phyloP scores from a whole-genome alignment of 192 early-diverging fungal species.

The Backusella parvicylindrica region DNA sequence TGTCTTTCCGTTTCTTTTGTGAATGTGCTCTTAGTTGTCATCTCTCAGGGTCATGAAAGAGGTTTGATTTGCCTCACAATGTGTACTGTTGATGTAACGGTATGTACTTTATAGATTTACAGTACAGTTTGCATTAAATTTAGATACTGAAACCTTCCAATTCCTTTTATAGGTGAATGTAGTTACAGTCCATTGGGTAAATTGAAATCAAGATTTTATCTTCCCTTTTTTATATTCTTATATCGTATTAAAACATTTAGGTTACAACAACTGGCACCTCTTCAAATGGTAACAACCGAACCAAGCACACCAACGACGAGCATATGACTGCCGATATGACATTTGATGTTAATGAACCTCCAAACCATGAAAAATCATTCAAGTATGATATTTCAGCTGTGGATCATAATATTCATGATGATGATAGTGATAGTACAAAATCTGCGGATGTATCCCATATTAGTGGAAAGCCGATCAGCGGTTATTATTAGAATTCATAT shows the following conservation, averaged over 20 bases:
- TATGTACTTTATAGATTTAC: slow-evolving; percentile 6
- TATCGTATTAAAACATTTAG: too few species aligned
- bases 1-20: slow-evolving; percentile 36
- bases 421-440: background rate
- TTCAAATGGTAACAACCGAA: background rate
- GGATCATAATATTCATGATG: background rate
- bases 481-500: background rate
- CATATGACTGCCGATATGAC: slow-evolving; percentile 16
- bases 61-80: slow-evolving; percentile 47
- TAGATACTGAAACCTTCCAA: too few species aligned
- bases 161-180: slow-evolving; percentile 31
- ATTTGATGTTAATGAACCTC: slow-evolving; percentile 13
- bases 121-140: background rate
- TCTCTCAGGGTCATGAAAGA: slow-evolving; percentile 42
- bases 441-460: background rate
- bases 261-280: slow-evolving; percentile 12
- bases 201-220: background rate
- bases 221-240: background rate
- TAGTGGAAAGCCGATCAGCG: background rate
- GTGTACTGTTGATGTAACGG: slow-evolving; percentile 51
- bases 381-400: background rate
- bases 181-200: slow-evolving; percentile 34
- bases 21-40: slow-evolving; percentile 40
- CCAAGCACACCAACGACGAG: slow-evolving; percentile 9
- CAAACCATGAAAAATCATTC: background rate